phyloP scores from a whole-genome alignment of 345 rosid genomes.

The Conringia planisiliqua region DNA sequence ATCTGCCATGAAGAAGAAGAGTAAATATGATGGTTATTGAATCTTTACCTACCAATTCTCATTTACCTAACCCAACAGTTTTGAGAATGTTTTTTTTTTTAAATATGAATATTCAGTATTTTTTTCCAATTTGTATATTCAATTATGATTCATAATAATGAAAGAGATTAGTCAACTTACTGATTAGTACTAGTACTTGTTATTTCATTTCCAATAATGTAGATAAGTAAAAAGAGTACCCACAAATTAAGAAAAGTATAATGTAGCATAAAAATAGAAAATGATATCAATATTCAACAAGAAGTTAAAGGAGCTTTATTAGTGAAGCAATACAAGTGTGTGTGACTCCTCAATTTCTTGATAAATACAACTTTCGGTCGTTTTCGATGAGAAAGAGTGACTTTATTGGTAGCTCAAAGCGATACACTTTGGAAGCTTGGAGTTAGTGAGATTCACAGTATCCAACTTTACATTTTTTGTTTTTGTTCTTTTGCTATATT shows the following conservation, averaged over 20 bases:
- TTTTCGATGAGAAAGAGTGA: conserved; percentile 12
- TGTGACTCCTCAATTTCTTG: background rate
- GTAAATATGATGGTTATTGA: conserved; percentile 37
- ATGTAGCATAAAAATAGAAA: background rate
- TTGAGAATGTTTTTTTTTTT: conserved; percentile 1
- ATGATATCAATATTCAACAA: background rate
- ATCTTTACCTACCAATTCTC: background rate
- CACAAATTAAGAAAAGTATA: background rate
- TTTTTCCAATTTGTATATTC: background rate
- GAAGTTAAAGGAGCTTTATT: conserved; percentile 7
- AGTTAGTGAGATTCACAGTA: background rate
- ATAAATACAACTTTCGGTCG: background rate
- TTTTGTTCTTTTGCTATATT: background rate
- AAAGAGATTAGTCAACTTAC: conserved; percentile 2
- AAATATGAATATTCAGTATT: background rate
- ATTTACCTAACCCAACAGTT: background rate
- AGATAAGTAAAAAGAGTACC: background rate
- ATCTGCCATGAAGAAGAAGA: conserved; percentile 54
- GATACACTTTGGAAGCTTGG: background rate
- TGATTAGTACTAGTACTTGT: background rate
- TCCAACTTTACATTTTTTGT: background rate
- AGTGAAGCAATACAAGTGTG: conserved; percentile 5
- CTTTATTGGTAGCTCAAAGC: conserved; percentile 7
- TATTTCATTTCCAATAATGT: background rate
- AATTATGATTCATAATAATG: background rate